Percentiles rank a stretch among this genome's conserved stretches.
Evolutionary conservation across 2,329 filamentous ascomycete species (phyloP).

Genomic region (Verticillium longisporum): DNA sequence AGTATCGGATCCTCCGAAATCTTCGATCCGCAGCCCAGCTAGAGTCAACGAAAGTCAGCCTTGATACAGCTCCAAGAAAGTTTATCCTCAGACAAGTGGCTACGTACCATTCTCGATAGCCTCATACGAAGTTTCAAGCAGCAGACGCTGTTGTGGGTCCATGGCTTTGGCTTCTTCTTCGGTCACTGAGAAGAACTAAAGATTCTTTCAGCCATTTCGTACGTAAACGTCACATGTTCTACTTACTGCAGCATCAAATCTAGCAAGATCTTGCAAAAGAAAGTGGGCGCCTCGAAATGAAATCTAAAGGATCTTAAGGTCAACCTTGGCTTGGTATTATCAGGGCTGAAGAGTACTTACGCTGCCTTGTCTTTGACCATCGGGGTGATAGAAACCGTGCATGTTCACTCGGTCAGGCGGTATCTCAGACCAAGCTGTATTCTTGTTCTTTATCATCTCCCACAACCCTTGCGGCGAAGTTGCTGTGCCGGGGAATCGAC

Average conservation of each 20-base stretch:
- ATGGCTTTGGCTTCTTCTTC: conserved; percentile 44
- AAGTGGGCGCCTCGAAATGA: conserved; percentile 44
- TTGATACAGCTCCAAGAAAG: neutral
- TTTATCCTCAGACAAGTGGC: neutral
- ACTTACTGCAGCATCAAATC: conserved; percentile 43
- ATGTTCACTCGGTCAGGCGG: conserved; percentile 42
- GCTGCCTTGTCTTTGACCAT: conserved; percentile 39
- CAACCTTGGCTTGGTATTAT: neutral
- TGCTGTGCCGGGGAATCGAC: conserved; percentile 44
- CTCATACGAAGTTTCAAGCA: conserved; percentile 44
- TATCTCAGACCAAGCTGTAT: conserved; percentile 42
- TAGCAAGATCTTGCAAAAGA: conserved; percentile 35
- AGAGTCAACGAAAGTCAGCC: neutral
- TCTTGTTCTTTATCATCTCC: conserved; percentile 35
- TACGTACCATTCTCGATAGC: conserved; percentile 41
- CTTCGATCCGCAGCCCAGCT: conserved; percentile 38
- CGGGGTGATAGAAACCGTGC: conserved; percentile 47
- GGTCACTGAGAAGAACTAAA: conserved; percentile 43
- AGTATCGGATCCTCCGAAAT: conserved; percentile 34
- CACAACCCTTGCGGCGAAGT: conserved; percentile 36
- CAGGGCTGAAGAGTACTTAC: conserved; percentile 22
- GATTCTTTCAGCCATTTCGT: neutral
- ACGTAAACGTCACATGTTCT: no score
- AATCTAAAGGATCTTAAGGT: conserved; percentile 22
- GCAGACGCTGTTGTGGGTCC: conserved; percentile 45